Conservation (phyloP, 331 rosid species). For the Arachis monticola region DNA sequence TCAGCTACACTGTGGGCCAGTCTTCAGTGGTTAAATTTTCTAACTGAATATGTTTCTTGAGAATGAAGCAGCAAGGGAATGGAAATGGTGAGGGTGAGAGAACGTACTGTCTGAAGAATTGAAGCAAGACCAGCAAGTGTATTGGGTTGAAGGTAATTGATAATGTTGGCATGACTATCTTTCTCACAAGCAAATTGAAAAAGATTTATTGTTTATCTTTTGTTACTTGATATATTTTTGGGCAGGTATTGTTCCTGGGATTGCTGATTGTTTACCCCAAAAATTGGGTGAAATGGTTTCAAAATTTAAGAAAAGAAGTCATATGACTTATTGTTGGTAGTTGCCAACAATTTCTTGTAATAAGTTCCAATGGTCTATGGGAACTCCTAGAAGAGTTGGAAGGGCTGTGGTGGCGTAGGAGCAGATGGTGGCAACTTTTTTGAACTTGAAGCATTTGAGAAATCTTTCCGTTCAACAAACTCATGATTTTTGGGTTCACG, state of each 20-base stretch:
- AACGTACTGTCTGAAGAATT: not conserved
- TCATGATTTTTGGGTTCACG: conserved; percentile 70
- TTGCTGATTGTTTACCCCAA: not conserved
- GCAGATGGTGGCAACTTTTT: conserved; percentile 35
- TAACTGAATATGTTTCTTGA: not conserved
- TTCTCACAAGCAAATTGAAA: not conserved
- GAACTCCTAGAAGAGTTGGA: conserved; percentile 3
- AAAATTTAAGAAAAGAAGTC: too few species aligned
- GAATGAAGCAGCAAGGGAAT: not conserved
- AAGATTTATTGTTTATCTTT: conserved; percentile 9
- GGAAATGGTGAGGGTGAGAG: conserved; percentile 4
- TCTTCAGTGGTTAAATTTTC: not conserved
- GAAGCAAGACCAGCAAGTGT: not conserved
- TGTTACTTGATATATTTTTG: conserved; percentile 6
- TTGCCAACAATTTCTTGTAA: too few species aligned
- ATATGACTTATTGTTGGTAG: too few species aligned
- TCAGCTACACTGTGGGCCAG: conserved; percentile 13
- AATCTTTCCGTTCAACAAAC: conserved; percentile 67
- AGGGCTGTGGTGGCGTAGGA: conserved; percentile 8
- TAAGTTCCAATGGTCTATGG: too few species aligned
- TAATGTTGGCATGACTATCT: not conserved
- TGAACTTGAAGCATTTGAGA: conserved; percentile 54
- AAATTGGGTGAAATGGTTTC: too few species aligned
- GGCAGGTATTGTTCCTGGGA: not conserved
- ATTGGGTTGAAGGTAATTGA: not conserved